Conservation (phyloP, 129 eudicot species). For the Kitagawia praeruptora region DNA sequence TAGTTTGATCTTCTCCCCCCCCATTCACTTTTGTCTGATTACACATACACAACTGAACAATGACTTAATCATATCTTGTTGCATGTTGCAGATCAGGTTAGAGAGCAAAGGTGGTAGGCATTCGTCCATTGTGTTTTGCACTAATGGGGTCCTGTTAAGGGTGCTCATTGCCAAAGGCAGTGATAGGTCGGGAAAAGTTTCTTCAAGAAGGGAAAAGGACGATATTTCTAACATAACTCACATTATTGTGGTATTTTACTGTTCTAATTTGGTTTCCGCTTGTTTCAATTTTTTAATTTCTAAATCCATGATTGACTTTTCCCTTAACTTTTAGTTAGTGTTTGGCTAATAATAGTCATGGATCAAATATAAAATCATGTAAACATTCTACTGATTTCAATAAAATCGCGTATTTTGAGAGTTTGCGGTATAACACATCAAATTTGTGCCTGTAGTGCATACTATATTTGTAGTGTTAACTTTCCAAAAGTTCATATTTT, state of each 20-base stretch:
- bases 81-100: conserved; percentile 65
- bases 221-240: conserved; percentile 64
- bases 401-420: background rate
- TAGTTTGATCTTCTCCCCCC: background rate
- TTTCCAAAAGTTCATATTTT: background rate
- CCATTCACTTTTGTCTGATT: background rate
- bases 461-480: background rate
- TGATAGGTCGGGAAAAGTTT: conserved; percentile 24
- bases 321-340: background rate
- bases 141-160: conserved; percentile 89
- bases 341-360: background rate
- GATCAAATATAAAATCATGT: background rate
- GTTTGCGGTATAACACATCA: background rate
- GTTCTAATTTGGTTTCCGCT: background rate
- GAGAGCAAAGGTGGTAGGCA: conserved; percentile 91
- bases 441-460: background rate
- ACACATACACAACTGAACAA: background rate
- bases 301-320: background rate
- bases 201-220: conserved; percentile 29
- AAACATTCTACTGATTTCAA: background rate
- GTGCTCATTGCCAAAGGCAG: conserved; percentile 55
- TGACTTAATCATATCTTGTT: conserved; percentile 2
- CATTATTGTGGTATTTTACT: conserved; percentile 72
- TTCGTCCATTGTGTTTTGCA: conserved; percentile 84
- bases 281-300: background rate